Evolutionary conservation across 148 eudicot genomes (phyloP), one percentile per base, ranked within the genome.

Genomic region (Rhododendron williamsianum): DNA sequence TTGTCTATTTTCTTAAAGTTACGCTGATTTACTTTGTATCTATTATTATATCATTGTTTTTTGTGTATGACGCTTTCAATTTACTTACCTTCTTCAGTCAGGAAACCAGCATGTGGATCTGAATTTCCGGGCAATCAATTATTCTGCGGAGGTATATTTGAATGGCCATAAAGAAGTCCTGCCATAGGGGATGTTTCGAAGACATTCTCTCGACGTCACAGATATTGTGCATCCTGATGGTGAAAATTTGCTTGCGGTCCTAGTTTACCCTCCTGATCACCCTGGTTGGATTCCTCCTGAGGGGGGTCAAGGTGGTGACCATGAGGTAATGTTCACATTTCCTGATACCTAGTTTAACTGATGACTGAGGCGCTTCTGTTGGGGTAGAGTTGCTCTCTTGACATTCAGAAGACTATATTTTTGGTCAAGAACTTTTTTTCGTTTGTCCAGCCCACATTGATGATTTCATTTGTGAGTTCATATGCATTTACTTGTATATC

Each of bases 291-390:
- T 97, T 81, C 99, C 98, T 35, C 89, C 94, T 15, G 77, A 91
- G 56, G 99, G 99, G 38, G 99, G 99, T 74, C 99, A 97, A 89
- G 99, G 99, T 60, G 99, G 99, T 85, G 99, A 96, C 90, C 99
- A 96, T 82, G 96, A 95, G 98, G 99, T 94, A 92, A 30, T 81
- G 69, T 30, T 23, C 86, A 63, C 15, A 38, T 74, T 58, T 77
- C 80, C n/a, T 65, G 45, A 48, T 41, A 25, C 54, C 80, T 74
- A 78, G 81, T 78, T 78, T 12, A 46, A 25, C 41, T 77, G 80
- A 45, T 45, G 33, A 43, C 4, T 43, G 46, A 45, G 33, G 56
- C 7, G 48, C 15, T 78, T 46, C 25, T 48, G 19, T n/a, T 78
- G 19, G 25, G 35, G 16, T 18, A 11, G 7, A 56, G 54, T 30